Evolutionary conservation across 169 alveolate species (phyloP), one percentile per base, ranked within the genome.

Genomic region (Sarcocystis neurona): DNA sequence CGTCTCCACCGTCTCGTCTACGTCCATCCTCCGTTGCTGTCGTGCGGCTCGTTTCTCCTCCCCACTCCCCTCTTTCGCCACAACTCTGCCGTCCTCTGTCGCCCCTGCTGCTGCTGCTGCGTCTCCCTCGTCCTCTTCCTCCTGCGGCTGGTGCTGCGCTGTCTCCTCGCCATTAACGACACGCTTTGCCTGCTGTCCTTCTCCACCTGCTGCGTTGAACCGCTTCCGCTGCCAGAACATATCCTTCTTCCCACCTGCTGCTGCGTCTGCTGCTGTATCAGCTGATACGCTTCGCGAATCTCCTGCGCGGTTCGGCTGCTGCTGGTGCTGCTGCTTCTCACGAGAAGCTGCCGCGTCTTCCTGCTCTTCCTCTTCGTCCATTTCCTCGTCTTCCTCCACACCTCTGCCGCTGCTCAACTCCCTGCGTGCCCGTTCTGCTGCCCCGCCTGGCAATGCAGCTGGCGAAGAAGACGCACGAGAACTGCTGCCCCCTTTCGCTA

Each of bases 261-360:
- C n/a, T n/a, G n/a, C n/a, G n/a, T n/a, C n/a, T n/a, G n/a, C n/a
- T n/a, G n/a, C n/a, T n/a, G n/a, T n/a, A n/a, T n/a, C n/a, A n/a
- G n/a, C n/a, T n/a, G n/a, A n/a, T 50, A 18, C 18, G 60, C n/a
- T 8, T 18, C 60, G 75, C 85, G 70, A 41, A 79, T 37, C 53
- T 68, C 66, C 18, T n/a, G 5, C n/a, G 70, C 23, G 30, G 70
- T 30, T 44, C 37, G n/a, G 60, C 84, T 4, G 10, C 85, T 78
- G 70, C n/a, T 43, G 58, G 47, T 78, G 68, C 85, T 78, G 68
- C 32, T 12, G 20, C 27, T 78, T 70, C 46, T 15, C 63, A 20
- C 37, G 84, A 23, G n/a, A 5, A 30, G 37, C 58, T 0, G 46
- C 39, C 39, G 39, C 70, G 30, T 78, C 63, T 30, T 43, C 85